phyloP scores from a whole-genome alignment of 179 eudicot genomes.

The Carnegiea gigantea region DNA sequence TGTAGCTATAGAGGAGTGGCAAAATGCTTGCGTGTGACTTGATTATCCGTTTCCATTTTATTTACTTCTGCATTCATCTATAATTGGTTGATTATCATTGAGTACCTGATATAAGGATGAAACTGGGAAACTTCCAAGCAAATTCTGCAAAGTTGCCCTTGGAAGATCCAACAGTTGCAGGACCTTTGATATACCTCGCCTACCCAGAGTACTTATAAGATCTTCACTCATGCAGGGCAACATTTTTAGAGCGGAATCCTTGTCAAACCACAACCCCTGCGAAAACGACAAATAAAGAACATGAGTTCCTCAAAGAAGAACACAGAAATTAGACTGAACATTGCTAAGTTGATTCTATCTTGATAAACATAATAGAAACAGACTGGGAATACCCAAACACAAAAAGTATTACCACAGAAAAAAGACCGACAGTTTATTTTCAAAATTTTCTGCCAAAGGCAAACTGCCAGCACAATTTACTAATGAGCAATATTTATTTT shows the following conservation, averaged over 20 bases:
- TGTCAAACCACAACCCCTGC: constrained; percentile 88
- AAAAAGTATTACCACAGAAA: neutral
- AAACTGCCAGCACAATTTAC: neutral
- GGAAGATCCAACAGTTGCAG: constrained; percentile 75
- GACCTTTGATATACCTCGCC: constrained; percentile 55
- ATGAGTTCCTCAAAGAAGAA: neutral
- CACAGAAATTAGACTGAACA: neutral
- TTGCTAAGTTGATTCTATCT: neutral
- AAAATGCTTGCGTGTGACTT: neutral
- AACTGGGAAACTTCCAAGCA: constrained; percentile 51
- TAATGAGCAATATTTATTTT: neutral
- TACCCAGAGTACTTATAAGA: constrained; percentile 44
- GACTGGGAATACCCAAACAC: neutral
- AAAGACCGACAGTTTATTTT: too few relatives aligned
- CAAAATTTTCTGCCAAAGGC: neutral
- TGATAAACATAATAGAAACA: neutral
- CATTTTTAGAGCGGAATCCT: constrained; percentile 76
- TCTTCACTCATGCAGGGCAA: constrained; percentile 76
- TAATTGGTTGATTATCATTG: neutral
- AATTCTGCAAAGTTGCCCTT: constrained; percentile 41
- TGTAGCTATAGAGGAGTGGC: neutral
- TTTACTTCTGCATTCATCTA: too few relatives aligned
- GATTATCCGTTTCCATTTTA: neutral
- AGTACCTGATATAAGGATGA: constrained; percentile 69
- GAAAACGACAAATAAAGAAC: constrained; percentile 9